Base-by-base conservation (phyloP, 2,329 filamentous ascomycete species). In the Sporothrix brasiliensis region DNA sequence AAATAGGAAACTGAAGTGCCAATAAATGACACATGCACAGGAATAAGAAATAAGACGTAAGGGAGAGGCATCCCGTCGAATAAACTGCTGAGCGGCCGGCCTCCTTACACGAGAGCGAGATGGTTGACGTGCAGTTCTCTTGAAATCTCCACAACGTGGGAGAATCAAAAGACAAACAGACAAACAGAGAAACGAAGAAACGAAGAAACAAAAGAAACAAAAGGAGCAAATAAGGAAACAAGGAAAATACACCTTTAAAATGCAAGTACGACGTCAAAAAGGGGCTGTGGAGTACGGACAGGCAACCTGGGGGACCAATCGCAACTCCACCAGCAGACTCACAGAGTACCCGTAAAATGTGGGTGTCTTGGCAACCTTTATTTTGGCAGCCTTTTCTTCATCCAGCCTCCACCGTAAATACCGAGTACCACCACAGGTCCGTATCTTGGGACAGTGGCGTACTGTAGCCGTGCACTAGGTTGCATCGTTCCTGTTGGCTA, bases 301-400 rank as follows among this genome's bases (percentile, higher is more conserved):
- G 68, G 27, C 47, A 66, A 39, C 68, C 39, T 66, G 60, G 24
- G 68, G 68, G 60, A 24, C 60, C 60, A 47, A 58, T 63, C 21
- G 68, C 68, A 66, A 65, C 68, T 66, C 24, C 58, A 58, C 21
- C 60, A 54, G 24, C 49, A 58, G 68, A 44, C 21, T 53, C 58
- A 67, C 52, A 50, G 68, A 56, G 60, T 56, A 58, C 60, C 47
- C 50, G 66, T 68, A 47, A 24, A 24, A 19, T 56, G 7, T 63
- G 41, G 58, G n/a, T 24, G 9, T 47, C 41, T 50, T 65, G 24
- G 13, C 39, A 27, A 3, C 41, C 24, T 63, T 63, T 63, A 16
- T 63, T 16, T 6, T 21, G 19, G 27, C 27, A 30, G 27, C 4
- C 27, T 30, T 30, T 30, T 30, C 27, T 30, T 30, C 27, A 44